These are phyloP conservation scores for Umbilicus rupestris DNA, from an alignment of 164 flowering plant genomes.

Conservation along the genomic window DNA sequence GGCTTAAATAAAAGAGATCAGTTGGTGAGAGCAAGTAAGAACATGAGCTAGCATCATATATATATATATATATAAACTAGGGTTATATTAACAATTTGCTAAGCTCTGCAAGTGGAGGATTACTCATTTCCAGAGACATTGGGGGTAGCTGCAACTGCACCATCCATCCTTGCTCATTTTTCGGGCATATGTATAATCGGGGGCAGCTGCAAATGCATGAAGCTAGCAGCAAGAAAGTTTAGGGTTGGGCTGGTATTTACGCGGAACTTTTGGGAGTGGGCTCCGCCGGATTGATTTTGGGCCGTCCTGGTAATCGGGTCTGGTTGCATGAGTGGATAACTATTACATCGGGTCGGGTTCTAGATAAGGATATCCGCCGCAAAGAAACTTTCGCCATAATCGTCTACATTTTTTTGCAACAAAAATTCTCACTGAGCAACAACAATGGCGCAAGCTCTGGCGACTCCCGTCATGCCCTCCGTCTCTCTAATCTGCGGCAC, in stretches of 20 bases:
- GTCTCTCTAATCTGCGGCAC: conserved; percentile 40
- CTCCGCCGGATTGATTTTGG: too few species aligned
- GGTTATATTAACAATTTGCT: neutral
- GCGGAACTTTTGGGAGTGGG: too few species aligned
- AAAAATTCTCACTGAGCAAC: neutral
- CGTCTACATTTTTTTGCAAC: neutral
- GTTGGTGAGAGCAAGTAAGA: neutral
- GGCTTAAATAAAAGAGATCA: neutral
- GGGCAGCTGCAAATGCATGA: too few species aligned
- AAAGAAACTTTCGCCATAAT: neutral
- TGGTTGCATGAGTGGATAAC: too few species aligned
- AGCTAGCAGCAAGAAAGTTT: too few species aligned
- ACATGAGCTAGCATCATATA: neutral
- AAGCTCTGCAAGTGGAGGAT: neutral
- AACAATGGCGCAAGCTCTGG: conserved; percentile 54
- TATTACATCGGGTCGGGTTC: too few species aligned
- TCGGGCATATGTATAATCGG: too few species aligned
- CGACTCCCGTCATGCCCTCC: conserved; percentile 56
- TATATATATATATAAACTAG: neutral
- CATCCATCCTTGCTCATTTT: too few species aligned
- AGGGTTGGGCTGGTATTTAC: too few species aligned
- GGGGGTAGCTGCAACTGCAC: too few species aligned
- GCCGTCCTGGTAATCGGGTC: too few species aligned
- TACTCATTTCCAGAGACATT: conserved; percentile 1
- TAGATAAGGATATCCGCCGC: too few species aligned